Evolutionary conservation across 441 rosid genomes (phyloP), one percentile per base, ranked within the genome.

Genomic region (Hura crepitans): DNA sequence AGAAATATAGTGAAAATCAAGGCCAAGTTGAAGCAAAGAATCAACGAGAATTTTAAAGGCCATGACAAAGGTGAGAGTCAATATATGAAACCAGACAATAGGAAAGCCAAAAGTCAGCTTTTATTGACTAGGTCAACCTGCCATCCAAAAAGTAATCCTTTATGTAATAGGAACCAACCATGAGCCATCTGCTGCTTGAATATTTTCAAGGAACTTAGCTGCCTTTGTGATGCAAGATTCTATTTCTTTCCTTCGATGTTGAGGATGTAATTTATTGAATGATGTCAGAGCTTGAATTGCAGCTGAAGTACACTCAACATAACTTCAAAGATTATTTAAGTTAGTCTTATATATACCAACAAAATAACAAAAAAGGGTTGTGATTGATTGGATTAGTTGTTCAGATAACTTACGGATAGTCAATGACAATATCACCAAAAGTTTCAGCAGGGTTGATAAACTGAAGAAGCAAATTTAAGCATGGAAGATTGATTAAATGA

Each of bases 361-460:
- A 49, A 68, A 18, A 43, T 72, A 70, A 73, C 25, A 58, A 45
- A 54, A 49, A 67, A 58, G 51, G 1, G 30, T 4, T 68, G 18
- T 35, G 55, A 58, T n/a, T 30, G 23, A 78, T 72, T 28, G 4
- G 75, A 66, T 46, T 50, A 51, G 72, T 69, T 46, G 37, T 73
- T 66, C 69, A 61, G 66, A 74, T 42, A 75, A 73, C 99, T 87
- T 88, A 92, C 96, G 95, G 89, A 74, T 92, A 95, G 78, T 95
- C 98, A 59, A 95, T 90, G 46, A 95, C 95, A 47, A 95, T 90
- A 81, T 95, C 98, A 30, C 98, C 99, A 82, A 95, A 95, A 56
- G 99, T 92, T 85, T 95, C 98, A n/a, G 99, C 98, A 22, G 98
- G 98, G 77, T 95, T 95, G 81, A 95, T 81, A 75, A 89, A 64